A percentile compares a stretch with the other conserved stretches of the same genome.
Conservation (phyloP, 140 eudicot genomes). For the Erigeron philadelphicus region DNA sequence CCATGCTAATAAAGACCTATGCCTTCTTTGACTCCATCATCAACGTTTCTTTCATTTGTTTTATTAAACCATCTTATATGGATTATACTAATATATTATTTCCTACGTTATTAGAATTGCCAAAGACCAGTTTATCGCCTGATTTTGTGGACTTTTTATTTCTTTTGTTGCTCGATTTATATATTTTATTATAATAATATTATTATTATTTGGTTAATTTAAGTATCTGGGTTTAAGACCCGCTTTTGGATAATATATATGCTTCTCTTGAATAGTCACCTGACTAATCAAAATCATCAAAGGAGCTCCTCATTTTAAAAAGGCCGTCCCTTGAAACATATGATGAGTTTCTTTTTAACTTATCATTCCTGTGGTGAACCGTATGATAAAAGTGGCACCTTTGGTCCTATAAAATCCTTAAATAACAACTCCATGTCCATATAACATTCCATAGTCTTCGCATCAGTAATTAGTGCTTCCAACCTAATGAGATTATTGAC, state of each 20-base stretch:
- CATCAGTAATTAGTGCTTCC: constrained; percentile 65
- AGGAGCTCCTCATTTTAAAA: constrained; percentile 42
- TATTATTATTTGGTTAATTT: too few relatives aligned
- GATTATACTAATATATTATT: background rate
- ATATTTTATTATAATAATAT: too few relatives aligned
- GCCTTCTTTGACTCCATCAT: background rate
- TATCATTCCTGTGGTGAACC: constrained; percentile 58
- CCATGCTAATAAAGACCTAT: too few relatives aligned
- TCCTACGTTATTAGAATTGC: background rate
- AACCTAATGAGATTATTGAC: too few relatives aligned
- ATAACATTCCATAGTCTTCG: constrained; percentile 65
- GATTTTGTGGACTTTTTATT: too few relatives aligned
- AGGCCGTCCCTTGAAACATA: constrained; percentile 45
- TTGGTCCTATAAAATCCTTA: constrained; percentile 62
- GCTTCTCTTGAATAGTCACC: constrained; percentile 56
- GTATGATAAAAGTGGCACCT: constrained; percentile 36
- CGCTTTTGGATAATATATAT: constrained; percentile 38
- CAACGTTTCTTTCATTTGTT: background rate
- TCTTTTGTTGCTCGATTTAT: too few relatives aligned
- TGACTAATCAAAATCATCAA: constrained; percentile 58
- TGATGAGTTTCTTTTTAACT: constrained; percentile 36
- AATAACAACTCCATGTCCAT: constrained; percentile 87
- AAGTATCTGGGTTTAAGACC: too few relatives aligned
- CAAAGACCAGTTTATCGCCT: background rate
- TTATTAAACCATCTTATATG: background rate